Percentiles rank a stretch among this genome's conserved stretches.
Evolutionary conservation across 257 asterid species (phyloP).

Genomic region (Nicotiana attenuata): DNA sequence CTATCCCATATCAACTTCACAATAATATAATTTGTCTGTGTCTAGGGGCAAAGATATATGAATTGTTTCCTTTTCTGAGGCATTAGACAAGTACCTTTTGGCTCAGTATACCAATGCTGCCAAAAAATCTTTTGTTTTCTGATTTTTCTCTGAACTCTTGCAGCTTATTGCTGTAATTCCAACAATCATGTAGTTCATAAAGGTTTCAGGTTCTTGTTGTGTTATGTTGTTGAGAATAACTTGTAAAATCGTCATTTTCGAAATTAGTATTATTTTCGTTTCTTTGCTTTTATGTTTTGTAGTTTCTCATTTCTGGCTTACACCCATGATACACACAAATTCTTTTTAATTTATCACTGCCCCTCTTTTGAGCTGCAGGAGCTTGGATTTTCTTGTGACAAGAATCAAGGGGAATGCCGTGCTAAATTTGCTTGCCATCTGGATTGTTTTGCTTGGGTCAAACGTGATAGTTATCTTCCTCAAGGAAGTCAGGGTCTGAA

Average conservation of each 20-base stretch:
- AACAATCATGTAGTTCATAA: neutral
- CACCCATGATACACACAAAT: neutral
- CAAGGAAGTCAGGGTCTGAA: constrained; percentile 98
- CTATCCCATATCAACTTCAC: neutral
- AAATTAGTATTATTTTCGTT: neutral
- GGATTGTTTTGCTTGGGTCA: constrained; percentile 99
- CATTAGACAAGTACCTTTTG: neutral
- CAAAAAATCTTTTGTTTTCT: neutral
- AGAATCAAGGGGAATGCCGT: constrained; percentile 93
- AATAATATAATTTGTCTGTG: neutral
- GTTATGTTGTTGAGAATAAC: neutral
- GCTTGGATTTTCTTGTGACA: constrained; percentile 93
- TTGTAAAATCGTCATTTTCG: neutral
- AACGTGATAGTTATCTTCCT: constrained; percentile 99
- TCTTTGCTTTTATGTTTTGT: neutral
- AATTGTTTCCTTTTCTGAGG: neutral
- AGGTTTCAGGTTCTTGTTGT: neutral
- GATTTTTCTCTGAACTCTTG: neutral
- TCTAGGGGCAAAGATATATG: neutral
- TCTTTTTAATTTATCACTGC: constrained; percentile 6
- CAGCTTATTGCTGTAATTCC: neutral
- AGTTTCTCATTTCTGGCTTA: neutral
- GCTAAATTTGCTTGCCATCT: constrained; percentile 97
- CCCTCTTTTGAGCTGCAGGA: constrained; percentile 49
- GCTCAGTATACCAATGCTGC: neutral